phyloP scores from a whole-genome alignment of 305 asterid species.

The Fraxinus sp. region DNA sequence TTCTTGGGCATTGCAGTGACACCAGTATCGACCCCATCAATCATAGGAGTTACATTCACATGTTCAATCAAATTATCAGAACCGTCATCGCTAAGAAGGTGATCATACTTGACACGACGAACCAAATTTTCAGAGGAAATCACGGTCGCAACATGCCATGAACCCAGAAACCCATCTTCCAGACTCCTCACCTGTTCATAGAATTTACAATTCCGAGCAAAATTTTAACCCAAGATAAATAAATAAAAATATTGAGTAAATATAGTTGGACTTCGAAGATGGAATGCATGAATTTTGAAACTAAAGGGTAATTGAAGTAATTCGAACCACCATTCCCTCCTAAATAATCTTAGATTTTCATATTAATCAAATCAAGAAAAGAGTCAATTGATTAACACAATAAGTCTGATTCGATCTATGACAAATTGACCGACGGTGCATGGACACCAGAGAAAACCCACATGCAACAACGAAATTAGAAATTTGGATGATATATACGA shows the following conservation, averaged over 20 bases:
- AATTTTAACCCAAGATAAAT: background rate
- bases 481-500: background rate
- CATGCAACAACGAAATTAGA: constrained; percentile 40
- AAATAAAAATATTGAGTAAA: constrained; percentile 1
- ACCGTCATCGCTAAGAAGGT: constrained; percentile 52
- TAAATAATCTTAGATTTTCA: constrained; percentile 28
- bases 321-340: background rate
- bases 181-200: constrained; percentile 71
- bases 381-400: constrained; percentile 1
- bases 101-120: constrained; percentile 56
- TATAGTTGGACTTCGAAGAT: background rate
- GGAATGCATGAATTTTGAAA: background rate
- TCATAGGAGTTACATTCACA: constrained; percentile 48
- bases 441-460: constrained; percentile 28
- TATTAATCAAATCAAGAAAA: constrained; percentile 25
- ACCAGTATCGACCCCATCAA: constrained; percentile 44
- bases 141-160: constrained; percentile 50
- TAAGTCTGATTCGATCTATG: constrained; percentile 10
- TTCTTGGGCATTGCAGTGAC: constrained; percentile 12
- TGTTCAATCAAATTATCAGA: constrained; percentile 41
- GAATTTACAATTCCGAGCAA: constrained; percentile 17
- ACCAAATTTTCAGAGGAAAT: constrained; percentile 23
- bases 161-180: constrained; percentile 83
- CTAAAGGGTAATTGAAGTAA: background rate
- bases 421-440: constrained; percentile 17